A percentile compares a stretch with the other conserved stretches of the same genome.
phyloP scores from a whole-genome alignment of 305 asterid species.

The Andrographis paniculata region DNA sequence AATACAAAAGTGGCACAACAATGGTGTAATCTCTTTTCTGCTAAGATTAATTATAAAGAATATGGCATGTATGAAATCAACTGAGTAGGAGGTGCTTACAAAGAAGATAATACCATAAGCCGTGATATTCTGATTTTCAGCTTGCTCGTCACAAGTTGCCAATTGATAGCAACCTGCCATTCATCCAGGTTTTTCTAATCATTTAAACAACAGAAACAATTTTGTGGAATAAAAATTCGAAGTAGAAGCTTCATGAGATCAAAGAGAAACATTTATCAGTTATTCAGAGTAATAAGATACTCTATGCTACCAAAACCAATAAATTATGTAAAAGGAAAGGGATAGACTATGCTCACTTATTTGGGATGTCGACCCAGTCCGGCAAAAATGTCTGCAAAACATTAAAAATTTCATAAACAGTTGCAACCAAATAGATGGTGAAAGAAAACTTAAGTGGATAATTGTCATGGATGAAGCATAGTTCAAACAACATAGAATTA shows the following conservation, averaged over 20 bases:
- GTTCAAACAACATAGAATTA: not conserved
- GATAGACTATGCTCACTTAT: conserved; percentile 36
- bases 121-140: conserved; percentile 66
- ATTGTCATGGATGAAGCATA: not conserved
- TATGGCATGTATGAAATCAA: too few species aligned
- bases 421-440: not conserved
- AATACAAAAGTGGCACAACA: too few species aligned
- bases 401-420: not conserved
- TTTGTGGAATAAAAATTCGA: not conserved
- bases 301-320: not conserved
- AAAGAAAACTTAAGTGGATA: too few species aligned
- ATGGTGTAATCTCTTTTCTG: too few species aligned
- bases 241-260: not conserved
- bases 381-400: conserved; percentile 56
- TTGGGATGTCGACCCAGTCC: conserved; percentile 67
- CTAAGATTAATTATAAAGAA: too few species aligned
- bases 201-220: not conserved
- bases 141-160: conserved; percentile 50
- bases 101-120: conserved; percentile 67
- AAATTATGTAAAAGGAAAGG: not conserved
- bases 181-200: conserved; percentile 14
- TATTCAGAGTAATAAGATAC: not conserved
- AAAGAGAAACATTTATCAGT: not conserved
- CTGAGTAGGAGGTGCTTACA: conserved; percentile 34
- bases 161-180: conserved; percentile 57